These are phyloP conservation scores for Daedalea quercina DNA, from an alignment of 768 basidiomycete species.

Conservation along the genomic window DNA sequence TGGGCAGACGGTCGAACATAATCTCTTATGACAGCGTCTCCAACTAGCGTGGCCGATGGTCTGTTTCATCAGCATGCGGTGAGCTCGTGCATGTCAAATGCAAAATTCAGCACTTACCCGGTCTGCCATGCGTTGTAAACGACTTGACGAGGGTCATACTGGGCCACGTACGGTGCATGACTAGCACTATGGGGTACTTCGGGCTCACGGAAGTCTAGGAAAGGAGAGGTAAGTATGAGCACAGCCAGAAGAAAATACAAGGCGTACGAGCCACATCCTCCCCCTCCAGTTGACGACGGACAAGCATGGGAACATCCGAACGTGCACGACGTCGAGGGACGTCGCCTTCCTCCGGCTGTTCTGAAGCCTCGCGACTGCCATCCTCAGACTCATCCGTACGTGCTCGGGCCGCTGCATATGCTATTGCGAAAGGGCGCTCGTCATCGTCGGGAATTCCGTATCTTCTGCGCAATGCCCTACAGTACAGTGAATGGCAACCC, in stretches of 20 bases:
- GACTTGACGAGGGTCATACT: not conserved
- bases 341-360: not conserved
- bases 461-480: conserved; percentile 63
- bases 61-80: not conserved
- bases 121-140: not conserved
- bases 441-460: conserved; percentile 84
- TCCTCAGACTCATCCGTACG: not conserved
- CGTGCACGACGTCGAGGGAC: not conserved
- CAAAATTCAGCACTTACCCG: not conserved
- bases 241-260: not conserved
- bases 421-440: conserved; percentile 79
- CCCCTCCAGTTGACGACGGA: conserved; percentile 47
- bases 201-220: not conserved
- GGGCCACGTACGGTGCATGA: not conserved
- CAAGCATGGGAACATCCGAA: conserved; percentile 24
- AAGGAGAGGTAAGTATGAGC: not conserved
- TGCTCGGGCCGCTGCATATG: conserved; percentile 58
- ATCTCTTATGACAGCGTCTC: not conserved
- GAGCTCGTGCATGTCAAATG: not conserved
- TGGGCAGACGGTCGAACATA: not conserved
- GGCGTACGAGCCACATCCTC: conserved; percentile 20
- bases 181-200: not conserved
- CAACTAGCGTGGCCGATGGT: not conserved
- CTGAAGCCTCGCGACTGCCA: not conserved
- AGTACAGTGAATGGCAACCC: conserved; percentile 4